Evolutionary conservation across 768 basidiomycete genomes (phyloP), one percentile per base, ranked within the genome.

Genomic region (Pisolithus tinctorius): DNA sequence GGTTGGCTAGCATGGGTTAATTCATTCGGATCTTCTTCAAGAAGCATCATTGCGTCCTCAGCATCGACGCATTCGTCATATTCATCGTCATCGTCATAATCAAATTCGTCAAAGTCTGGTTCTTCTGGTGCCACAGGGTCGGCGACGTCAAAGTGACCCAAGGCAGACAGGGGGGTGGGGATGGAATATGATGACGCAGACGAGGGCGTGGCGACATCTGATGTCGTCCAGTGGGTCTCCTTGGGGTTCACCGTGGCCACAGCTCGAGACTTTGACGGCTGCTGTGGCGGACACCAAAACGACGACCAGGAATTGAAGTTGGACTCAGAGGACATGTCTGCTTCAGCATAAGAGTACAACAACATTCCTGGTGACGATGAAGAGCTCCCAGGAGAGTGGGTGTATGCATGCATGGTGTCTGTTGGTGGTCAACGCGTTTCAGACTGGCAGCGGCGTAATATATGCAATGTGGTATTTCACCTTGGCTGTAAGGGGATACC

Each of bases 91-190:
- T 57, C 55, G 11, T 57, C 56, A 2, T 45, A 62, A 3, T 68
- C 66, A 20, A 68, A 62, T 14, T 69, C 66, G 30, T 69, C 66
- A 51, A 62, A 53, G 8, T 68, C 68, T 60, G 60, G 60, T 44
- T 56, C 13, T 16, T 63, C 37, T 29, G 47, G 52, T 30, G 48
- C 14, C 6, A 48, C 55, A 6, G 31, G 17, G 17, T 57, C 55
- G 1, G n/a, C 46, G 17, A 58, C 37, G 46, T 58, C 48, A 31
- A 52, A 51, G 9, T 53, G 63, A 11, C 27, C 20, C 45, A 67
- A 67, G 3, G 68, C 68, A 1, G 66, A 69, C 3, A 59, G 52
- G 1, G 66, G 66, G 3, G 66, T 69, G 16, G 58, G 58, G 29
- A 68, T n/a, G n/a, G 67, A 62, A 25, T 65, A 58, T 11, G 67